phyloP scores from a whole-genome alignment of 106 monocot species.

The Gastrodia elata region DNA sequence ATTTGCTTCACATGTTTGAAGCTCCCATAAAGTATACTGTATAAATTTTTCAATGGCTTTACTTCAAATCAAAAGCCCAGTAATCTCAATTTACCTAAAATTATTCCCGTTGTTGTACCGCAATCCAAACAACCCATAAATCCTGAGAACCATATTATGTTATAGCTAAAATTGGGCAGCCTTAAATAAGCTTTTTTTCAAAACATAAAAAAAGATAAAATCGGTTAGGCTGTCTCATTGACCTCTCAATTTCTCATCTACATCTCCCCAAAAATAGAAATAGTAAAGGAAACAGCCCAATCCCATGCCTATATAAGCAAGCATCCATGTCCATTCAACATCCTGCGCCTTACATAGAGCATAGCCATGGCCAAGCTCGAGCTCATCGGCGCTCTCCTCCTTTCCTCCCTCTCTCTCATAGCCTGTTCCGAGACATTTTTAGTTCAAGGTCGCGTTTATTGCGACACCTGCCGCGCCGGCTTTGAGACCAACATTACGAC shows the following conservation, averaged over 20 bases:
- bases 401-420: neutral
- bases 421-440: constrained; percentile 2
- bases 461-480: constrained; percentile 70
- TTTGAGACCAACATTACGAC: constrained; percentile 59
- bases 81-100: neutral
- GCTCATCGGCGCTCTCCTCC: constrained; percentile 7
- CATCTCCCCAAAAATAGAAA: neutral
- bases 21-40: too few relatives aligned
- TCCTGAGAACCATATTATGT: too few relatives aligned
- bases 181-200: neutral
- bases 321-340: neutral
- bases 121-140: too few relatives aligned
- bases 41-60: too few relatives aligned
- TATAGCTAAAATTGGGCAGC: too few relatives aligned
- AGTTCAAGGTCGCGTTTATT: constrained; percentile 60
- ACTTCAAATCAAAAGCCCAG: too few relatives aligned
- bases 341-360: neutral
- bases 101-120: neutral
- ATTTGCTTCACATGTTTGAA: too few relatives aligned
- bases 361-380: constrained; percentile 2
- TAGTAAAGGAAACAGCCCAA: neutral
- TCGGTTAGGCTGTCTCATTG: neutral
- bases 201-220: neutral
- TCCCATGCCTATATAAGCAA: neutral
- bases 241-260: neutral